These are phyloP conservation scores for Ascosphaera apis DNA, from an alignment of 2,329 filamentous ascomycete genomes.

Conservation along the genomic window DNA sequence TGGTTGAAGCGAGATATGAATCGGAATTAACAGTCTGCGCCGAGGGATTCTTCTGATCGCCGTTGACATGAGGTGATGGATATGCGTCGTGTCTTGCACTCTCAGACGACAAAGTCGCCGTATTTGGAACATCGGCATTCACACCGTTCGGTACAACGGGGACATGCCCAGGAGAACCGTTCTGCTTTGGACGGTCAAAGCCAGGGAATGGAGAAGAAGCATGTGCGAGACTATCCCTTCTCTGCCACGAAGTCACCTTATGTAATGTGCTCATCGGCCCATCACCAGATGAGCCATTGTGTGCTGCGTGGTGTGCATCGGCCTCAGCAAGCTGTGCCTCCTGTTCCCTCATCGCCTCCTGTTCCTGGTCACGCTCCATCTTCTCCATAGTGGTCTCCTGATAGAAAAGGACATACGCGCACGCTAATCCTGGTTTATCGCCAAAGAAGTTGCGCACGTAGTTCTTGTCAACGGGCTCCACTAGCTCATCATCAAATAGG, in stretches of 20 bases:
- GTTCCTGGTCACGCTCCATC: slow-evolving; percentile 57
- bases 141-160: neutral
- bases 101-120: neutral
- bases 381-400: slow-evolving; percentile 62
- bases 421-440: slow-evolving; percentile 72
- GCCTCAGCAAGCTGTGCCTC: neutral
- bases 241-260: slow-evolving; percentile 21
- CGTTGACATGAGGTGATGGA: neutral
- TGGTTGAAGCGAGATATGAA: neutral
- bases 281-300: neutral
- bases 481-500: slow-evolving; percentile 93
- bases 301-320: neutral
- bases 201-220: slow-evolving; percentile 2
- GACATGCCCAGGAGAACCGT: slow-evolving; percentile 1
- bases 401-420: slow-evolving; percentile 93
- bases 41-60: neutral
- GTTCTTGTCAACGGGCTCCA: slow-evolving; percentile 89
- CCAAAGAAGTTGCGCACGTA: slow-evolving; percentile 97
- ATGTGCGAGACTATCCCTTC: slow-evolving; percentile 9
- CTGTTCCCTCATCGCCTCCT: slow-evolving; percentile 32
- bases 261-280: neutral
- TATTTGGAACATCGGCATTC: neutral
- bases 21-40: neutral
- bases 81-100: neutral
- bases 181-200: slow-evolving; percentile 13